A percentile compares a stretch with the other conserved stretches of the same genome.
These are phyloP conservation scores for Zygnema circumcarinatum DNA, from an alignment of 139 green algal genomes.

Conservation along the genomic window DNA sequence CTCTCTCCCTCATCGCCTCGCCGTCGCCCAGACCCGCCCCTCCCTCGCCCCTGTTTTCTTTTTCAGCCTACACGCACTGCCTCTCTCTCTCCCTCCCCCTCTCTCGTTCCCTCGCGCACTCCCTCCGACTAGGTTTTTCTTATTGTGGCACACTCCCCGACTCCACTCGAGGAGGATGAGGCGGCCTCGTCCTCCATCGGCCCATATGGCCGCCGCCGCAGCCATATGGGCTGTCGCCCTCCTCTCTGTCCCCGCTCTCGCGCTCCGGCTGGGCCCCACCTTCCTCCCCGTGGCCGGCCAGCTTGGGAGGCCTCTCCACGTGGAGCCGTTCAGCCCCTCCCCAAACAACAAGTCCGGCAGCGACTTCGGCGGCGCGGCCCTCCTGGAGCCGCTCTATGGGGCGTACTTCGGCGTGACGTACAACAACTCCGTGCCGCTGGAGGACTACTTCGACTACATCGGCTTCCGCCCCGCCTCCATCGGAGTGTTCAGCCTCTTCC, in stretches of 20 bases:
- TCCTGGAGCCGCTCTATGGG: conserved; percentile 17
- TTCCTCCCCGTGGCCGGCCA: too few species aligned
- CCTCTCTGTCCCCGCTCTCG: too few species aligned
- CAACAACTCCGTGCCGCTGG: conserved; percentile 22
- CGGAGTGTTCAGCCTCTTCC: background rate
- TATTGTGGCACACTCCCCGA: too few species aligned
- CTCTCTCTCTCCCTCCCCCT: background rate
- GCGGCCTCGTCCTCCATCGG: too few species aligned
- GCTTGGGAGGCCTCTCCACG: too few species aligned
- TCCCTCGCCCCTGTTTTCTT: background rate
- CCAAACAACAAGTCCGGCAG: too few species aligned
- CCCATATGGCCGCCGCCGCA: too few species aligned
- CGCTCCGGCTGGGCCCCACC: too few species aligned
- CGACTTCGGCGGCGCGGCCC: too few species aligned
- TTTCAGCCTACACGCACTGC: background rate
- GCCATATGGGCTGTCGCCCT: too few species aligned
- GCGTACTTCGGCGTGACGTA: conserved; percentile 26
- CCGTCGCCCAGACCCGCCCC: background rate
- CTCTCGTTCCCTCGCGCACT: background rate
- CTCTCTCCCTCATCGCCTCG: background rate
- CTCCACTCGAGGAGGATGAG: too few species aligned
- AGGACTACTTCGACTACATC: conserved; percentile 5
- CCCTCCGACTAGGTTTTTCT: background rate
- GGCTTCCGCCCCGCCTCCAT: background rate
- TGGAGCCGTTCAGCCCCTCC: too few species aligned